phyloP scores from a whole-genome alignment of 192 early-diverging fungal species.

The Geranomyces variabilis region DNA sequence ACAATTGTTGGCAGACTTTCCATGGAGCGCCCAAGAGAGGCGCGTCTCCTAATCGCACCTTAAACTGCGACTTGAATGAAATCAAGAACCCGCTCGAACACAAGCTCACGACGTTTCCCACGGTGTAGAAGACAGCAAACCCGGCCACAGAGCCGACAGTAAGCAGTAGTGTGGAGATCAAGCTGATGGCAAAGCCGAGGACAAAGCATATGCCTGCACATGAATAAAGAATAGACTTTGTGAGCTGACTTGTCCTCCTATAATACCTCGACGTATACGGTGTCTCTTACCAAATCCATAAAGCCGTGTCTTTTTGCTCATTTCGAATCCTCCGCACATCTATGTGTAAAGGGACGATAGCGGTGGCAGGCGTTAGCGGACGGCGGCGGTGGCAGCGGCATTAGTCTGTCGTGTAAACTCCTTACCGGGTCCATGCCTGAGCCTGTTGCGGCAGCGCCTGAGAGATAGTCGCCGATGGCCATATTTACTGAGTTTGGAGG shows the following conservation, averaged over 20 bases:
- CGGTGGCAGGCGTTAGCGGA: not conserved
- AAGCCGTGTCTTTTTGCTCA: constrained; percentile 70
- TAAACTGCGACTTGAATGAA: constrained; percentile 83
- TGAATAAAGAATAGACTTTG: not conserved
- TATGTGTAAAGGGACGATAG: constrained; percentile 13
- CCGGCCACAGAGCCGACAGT: constrained; percentile 60
- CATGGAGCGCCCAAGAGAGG: too few relatives aligned
- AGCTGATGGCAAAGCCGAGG: constrained; percentile 74
- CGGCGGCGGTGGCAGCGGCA: not conserved
- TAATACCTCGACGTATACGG: not conserved
- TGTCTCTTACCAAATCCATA: constrained; percentile 71
- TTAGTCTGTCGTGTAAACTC: not conserved
- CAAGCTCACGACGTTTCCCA: constrained; percentile 88
- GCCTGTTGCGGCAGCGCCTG: constrained; percentile 24
- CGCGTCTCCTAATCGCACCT: constrained; percentile 65
- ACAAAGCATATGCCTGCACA: constrained; percentile 68
- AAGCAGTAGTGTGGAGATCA: constrained; percentile 61
- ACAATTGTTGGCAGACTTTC: too few relatives aligned
- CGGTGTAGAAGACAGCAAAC: constrained; percentile 89
- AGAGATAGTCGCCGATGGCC: constrained; percentile 35
- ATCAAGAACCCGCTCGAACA: constrained; percentile 87
- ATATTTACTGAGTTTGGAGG: not conserved
- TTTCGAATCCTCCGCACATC: constrained; percentile 60
- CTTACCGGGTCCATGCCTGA: constrained; percentile 36
- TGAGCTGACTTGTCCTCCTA: too few relatives aligned